phyloP scores from a whole-genome alignment of 352 stramenopile species.

The Globisporangium lucens region DNA sequence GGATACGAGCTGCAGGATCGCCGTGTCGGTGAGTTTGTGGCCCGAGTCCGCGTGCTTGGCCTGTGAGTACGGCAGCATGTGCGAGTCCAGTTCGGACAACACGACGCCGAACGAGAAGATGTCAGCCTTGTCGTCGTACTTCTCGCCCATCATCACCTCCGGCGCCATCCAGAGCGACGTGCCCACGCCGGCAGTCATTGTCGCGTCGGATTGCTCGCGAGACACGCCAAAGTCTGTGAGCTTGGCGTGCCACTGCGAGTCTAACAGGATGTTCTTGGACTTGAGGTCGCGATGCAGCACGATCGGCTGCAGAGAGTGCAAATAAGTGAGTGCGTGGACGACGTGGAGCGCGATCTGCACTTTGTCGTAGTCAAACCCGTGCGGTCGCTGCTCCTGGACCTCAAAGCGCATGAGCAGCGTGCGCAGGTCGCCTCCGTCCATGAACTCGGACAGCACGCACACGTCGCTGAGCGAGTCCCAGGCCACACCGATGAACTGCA shows the following conservation, averaged over 20 bases:
- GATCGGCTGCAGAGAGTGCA: constrained; percentile 44
- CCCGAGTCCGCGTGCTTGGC: constrained; percentile 23
- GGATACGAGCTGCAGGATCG: constrained; percentile 40
- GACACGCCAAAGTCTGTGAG: constrained; percentile 65
- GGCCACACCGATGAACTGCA: constrained; percentile 39
- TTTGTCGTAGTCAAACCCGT: constrained; percentile 47
- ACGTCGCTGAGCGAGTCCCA: constrained; percentile 41
- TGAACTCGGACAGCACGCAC: constrained; percentile 34
- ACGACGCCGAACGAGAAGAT: constrained; percentile 54
- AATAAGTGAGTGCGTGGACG: constrained; percentile 38
- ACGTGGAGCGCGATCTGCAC: constrained; percentile 49
- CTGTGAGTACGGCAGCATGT: constrained; percentile 39
- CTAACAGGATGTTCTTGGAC: constrained; percentile 41
- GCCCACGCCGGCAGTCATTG: constrained; percentile 50
- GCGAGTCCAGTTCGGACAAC: constrained; percentile 43
- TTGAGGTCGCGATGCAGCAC: constrained; percentile 38
- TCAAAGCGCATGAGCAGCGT: constrained; percentile 33
- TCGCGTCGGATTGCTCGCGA: constrained; percentile 31
- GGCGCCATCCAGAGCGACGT: constrained; percentile 62
- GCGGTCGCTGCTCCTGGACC: constrained; percentile 27
- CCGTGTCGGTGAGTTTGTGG: constrained; percentile 29
- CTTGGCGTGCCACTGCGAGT: constrained; percentile 41
- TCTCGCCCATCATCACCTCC: constrained; percentile 47
- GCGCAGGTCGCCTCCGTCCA: constrained; percentile 43
- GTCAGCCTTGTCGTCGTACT: constrained; percentile 48